Evolutionary conservation across 116 monocot genomes (phyloP), one percentile per base, ranked within the genome.

Genomic region (Cymodocea nodosa): DNA sequence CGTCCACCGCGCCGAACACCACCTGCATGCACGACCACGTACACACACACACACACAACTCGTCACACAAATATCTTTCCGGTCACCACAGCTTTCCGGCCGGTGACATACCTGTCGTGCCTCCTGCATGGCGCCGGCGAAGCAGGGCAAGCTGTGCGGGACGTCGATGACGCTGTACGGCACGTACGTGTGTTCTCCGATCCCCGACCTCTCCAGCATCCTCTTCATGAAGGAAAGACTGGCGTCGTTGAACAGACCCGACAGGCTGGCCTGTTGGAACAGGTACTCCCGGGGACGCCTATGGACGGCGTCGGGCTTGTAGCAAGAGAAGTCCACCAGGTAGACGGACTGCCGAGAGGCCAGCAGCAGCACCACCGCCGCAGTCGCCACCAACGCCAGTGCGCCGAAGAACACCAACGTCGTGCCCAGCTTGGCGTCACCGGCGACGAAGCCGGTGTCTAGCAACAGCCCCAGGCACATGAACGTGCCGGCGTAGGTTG

Each of bases 131-230:
- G 76, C 70, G 24, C 35, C 51, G 18, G 17, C 70, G 59, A 70
- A 59, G 51, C 59, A 22, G 7, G 70, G 51, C 23, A 14, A 51
- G 16, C 60, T n/a, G 44, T 44, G 44, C 18, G 70, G 70, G 13
- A 23, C 51, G 17, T 58, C 35, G 49, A 70, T 59, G 19, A 70
- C 18, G 35, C 58, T 55, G 7, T 23, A 52, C 0, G 76, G 76
- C 14, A 64, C 37, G 34, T 76, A 76, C 4, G 70, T 70, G 3
- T 64, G 18, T 5, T 70, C 48, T 0, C 76, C 76, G 18, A 70
- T 30, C 30, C 76, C 76, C 0, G 70, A 76, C 18, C 65, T 36
- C 65, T 76, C 70, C 35, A 76, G 36, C 65, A 76, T 76, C 59
- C 44, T 54, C 50, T 44, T 23, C 58, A 65, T 64, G 37, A 76